These are phyloP conservation scores for Udeniomyces megalosporus DNA, from an alignment of 768 basidiomycete genomes.

Conservation along the genomic window DNA sequence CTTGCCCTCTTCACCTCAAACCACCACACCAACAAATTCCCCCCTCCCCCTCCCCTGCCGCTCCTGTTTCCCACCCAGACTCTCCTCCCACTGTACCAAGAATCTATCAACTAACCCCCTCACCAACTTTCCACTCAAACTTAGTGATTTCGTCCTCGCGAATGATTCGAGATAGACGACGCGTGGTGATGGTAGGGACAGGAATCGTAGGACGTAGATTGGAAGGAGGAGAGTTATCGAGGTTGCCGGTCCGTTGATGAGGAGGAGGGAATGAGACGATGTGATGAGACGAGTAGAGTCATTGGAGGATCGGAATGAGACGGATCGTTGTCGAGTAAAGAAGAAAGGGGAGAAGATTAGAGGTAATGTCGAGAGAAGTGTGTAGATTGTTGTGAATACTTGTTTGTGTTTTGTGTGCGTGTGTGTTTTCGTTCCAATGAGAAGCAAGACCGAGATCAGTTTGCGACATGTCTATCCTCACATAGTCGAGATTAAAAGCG, in stretches of 20 bases:
- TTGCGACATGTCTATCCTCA: not conserved
- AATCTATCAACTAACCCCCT: conserved; percentile 7
- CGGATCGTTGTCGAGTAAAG: conserved; percentile 14
- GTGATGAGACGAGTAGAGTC: too few relatives aligned
- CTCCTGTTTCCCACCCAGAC: not conserved
- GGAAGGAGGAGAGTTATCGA: conserved; percentile 53
- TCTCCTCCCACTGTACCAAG: conserved; percentile 9
- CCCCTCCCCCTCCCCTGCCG: not conserved
- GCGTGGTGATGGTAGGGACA: conserved; percentile 53
- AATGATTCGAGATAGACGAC: conserved; percentile 87
- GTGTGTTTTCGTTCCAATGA: too few relatives aligned
- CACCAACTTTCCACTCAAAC: not conserved
- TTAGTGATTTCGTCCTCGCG: conserved; percentile 38
- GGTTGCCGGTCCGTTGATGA: conserved; percentile 91
- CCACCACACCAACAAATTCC: conserved; percentile 2
- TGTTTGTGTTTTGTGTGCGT: too few relatives aligned
- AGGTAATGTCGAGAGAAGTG: conserved; percentile 47
- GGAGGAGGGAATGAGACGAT: conserved; percentile 53
- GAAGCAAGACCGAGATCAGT: too few relatives aligned
- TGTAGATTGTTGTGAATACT: conserved; percentile 44
- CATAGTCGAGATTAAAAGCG: not conserved
- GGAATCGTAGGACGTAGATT: conserved; percentile 37
- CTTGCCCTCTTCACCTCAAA: not conserved
- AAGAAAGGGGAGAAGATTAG: conserved; percentile 30
- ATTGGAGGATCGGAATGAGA: not conserved